A percentile compares a stretch with the other conserved stretches of the same genome.
These are phyloP conservation scores for Torulaspora globosa DNA, from an alignment of 1,139 yeast species.

Conservation along the genomic window DNA sequence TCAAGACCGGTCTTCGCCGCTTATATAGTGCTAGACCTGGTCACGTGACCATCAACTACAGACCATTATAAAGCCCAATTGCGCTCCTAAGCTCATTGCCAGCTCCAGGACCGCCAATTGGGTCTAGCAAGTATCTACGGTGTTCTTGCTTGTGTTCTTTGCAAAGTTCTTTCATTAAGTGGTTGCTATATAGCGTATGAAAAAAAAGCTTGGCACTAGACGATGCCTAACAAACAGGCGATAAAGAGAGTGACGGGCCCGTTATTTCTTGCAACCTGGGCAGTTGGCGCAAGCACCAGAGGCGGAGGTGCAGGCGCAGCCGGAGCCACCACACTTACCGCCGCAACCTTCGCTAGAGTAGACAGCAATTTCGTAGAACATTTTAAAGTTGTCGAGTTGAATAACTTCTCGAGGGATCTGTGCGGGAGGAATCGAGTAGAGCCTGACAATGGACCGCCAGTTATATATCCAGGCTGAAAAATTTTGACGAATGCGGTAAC, in stretches of 20 bases:
- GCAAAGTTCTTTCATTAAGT: background rate
- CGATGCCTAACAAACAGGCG: background rate
- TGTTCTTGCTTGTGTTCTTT: background rate
- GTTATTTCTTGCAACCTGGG: constrained; percentile 16
- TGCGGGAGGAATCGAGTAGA: background rate
- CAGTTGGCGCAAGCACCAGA: constrained; percentile 17
- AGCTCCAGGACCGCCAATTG: background rate
- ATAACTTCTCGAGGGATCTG: background rate
- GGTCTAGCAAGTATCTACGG: background rate
- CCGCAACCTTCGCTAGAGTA: constrained; percentile 14
- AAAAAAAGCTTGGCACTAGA: constrained; percentile 1
- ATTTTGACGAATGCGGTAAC: constrained; percentile 2
- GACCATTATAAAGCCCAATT: background rate
- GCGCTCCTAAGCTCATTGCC: too few relatives aligned
- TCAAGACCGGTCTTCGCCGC: background rate
- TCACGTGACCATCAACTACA: background rate
- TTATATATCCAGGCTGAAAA: constrained; percentile 4
- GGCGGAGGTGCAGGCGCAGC: constrained; percentile 13
- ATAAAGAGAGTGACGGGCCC: background rate
- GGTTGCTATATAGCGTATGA: background rate
- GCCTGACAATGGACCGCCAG: background rate
- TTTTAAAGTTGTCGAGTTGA: background rate
- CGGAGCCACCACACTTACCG: constrained; percentile 16
- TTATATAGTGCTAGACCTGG: background rate
- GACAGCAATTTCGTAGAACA: constrained; percentile 13